Percentiles rank a stretch among this genome's conserved stretches.
phyloP scores from a whole-genome alignment of 371 early-diverging fungal genomes.

The Apophysomyces elegans region DNA sequence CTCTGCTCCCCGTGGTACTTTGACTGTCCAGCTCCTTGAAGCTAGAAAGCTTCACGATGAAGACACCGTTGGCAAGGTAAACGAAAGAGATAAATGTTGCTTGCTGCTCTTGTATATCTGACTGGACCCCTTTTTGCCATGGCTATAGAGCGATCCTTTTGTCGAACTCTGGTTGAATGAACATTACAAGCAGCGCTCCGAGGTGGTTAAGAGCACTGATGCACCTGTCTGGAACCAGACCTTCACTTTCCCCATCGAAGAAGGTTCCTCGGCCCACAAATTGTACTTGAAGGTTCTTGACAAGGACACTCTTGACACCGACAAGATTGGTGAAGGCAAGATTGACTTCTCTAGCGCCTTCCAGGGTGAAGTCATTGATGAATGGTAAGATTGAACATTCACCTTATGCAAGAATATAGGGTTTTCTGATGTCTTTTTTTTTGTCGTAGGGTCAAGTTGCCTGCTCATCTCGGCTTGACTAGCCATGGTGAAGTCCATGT shows the following conservation, averaged over 20 bases:
- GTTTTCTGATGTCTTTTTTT: no score
- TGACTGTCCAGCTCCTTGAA: conserved; percentile 23
- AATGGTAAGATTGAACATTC: conserved; percentile 15
- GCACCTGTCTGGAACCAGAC: conserved; percentile 30
- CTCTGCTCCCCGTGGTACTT: conserved; percentile 29
- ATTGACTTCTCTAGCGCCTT: conserved; percentile 29
- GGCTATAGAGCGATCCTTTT: conserved; percentile 28
- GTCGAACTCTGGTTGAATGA: conserved; percentile 34
- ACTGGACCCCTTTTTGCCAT: neutral
- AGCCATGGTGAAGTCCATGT: conserved; percentile 41
- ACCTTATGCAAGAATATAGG: no score
- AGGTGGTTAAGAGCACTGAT: conserved; percentile 17
- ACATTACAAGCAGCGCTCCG: conserved; percentile 31
- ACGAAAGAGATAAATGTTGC: neutral
- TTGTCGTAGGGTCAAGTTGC: conserved; percentile 25
- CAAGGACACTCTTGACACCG: conserved; percentile 41
- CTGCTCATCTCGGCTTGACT: conserved; percentile 28
- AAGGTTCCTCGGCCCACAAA: conserved; percentile 32
- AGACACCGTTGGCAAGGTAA: conserved; percentile 27
- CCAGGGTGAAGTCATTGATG: conserved; percentile 31
- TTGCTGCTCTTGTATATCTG: neutral
- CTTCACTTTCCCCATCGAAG: conserved; percentile 33
- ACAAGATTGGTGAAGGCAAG: conserved; percentile 49
- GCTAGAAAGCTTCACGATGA: conserved; percentile 26
- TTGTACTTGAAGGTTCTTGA: conserved; percentile 47